Evolutionary conservation across 1,284 basidiomycete species (phyloP).

Genomic region (Thecaphora thlaspeos): DNA sequence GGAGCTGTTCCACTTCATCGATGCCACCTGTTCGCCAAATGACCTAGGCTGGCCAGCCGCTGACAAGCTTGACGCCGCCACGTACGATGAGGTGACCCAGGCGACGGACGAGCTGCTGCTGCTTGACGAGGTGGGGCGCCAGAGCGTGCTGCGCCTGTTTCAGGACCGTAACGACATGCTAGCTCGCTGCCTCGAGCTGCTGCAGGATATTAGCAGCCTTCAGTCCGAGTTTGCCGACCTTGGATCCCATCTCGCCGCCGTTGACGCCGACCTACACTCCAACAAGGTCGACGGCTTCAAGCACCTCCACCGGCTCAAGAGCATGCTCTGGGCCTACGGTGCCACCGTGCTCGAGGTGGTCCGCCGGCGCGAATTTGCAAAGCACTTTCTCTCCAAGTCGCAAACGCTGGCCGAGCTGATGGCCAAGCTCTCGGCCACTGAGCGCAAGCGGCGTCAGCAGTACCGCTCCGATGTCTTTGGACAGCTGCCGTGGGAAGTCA

Average conservation of each 20-base stretch:
- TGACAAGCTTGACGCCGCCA: constrained; percentile 28
- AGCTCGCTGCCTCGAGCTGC: constrained; percentile 41
- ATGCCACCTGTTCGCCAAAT: constrained; percentile 39
- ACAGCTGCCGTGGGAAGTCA: constrained; percentile 48
- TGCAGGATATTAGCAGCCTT: constrained; percentile 54
- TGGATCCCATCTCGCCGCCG: constrained; percentile 29
- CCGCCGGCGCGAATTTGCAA: constrained; percentile 75
- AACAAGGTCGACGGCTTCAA: constrained; percentile 70
- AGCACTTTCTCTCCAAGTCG: constrained; percentile 41
- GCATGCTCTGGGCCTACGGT: constrained; percentile 87
- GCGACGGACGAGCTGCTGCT: constrained; percentile 38
- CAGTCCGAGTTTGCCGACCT: constrained; percentile 55
- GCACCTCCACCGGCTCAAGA: constrained; percentile 83
- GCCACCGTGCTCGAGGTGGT: constrained; percentile 88
- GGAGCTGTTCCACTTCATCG: constrained; percentile 27
- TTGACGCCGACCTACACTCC: constrained; percentile 42
- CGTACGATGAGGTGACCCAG: constrained; percentile 29
- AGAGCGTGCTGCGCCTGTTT: constrained; percentile 37
- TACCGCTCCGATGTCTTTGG: constrained; percentile 35
- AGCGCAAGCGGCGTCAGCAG: constrained; percentile 40
- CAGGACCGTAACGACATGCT: constrained; percentile 55
- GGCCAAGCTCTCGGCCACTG: constrained; percentile 45
- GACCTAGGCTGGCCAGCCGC: constrained; percentile 48
- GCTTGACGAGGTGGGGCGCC: constrained; percentile 42
- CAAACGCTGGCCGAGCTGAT: constrained; percentile 54